Evolutionary conservation across 1,139 yeast genomes (phyloP).

Genomic region (Meyerozyma elateridarum): DNA sequence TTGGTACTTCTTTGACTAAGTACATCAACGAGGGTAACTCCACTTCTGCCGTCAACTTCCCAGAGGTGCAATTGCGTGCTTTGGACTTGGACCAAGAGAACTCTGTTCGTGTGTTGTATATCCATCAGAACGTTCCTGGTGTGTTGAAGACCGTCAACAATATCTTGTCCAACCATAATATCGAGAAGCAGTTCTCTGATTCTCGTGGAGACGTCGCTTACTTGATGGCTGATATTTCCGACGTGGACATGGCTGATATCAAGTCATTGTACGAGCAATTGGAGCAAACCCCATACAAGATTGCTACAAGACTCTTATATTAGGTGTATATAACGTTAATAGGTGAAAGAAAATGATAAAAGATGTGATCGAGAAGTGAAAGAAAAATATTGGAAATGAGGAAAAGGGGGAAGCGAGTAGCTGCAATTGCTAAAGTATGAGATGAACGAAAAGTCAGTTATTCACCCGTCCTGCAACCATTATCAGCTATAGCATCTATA

Average conservation of each 20-base stretch:
- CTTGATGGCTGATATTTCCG: conserved; percentile 95
- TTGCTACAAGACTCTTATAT: conserved; percentile 86
- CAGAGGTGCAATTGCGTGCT: conserved; percentile 91
- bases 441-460: too few relatives aligned
- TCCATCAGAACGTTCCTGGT: conserved; percentile 98
- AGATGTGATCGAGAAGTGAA: too few relatives aligned
- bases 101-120: conserved; percentile 89
- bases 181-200: conserved; percentile 96
- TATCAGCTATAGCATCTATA: too few relatives aligned
- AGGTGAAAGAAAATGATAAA: too few relatives aligned
- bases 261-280: conserved; percentile 80
- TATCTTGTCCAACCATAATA: conserved; percentile 89
- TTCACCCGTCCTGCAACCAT: too few relatives aligned
- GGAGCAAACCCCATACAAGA: conserved; percentile 86
- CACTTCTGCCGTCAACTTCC: conserved; percentile 97
- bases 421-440: too few relatives aligned
- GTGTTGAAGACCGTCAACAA: conserved; percentile 96
- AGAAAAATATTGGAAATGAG: too few relatives aligned
- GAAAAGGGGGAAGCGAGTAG: too few relatives aligned
- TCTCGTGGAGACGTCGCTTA: conserved; percentile 95
- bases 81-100: conserved; percentile 84
- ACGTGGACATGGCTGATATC: conserved; percentile 78
- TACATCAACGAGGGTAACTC: conserved; percentile 96
- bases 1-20: conserved; percentile 76
- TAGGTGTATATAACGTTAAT: conserved; percentile 22